phyloP scores from a whole-genome alignment of 768 basidiomycete genomes.

The Termitomyces sp. region DNA sequence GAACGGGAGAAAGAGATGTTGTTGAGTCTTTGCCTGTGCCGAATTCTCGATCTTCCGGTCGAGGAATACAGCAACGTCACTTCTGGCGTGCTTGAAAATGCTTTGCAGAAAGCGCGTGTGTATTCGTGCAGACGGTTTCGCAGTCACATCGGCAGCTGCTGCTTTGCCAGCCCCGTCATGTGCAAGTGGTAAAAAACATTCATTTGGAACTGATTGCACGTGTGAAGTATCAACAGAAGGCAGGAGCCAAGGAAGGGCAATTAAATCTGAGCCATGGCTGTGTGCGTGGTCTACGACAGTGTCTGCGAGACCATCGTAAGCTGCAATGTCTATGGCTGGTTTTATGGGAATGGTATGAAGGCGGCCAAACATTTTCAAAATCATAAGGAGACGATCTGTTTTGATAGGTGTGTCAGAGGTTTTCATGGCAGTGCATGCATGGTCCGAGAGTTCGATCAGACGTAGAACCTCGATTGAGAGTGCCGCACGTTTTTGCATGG shows the following conservation, averaged over 20 bases:
- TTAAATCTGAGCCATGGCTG: slow-evolving; percentile 57
- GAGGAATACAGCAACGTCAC: slow-evolving; percentile 80
- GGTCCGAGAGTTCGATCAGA: slow-evolving; percentile 80
- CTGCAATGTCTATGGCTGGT: slow-evolving; percentile 70
- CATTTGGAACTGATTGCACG: neutral
- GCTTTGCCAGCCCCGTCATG: neutral
- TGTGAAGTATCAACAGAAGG: slow-evolving; percentile 17
- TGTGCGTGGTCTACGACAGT: slow-evolving; percentile 66
- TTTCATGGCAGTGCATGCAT: slow-evolving; percentile 83
- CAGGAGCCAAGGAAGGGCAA: slow-evolving; percentile 79
- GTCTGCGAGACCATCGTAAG: slow-evolving; percentile 64
- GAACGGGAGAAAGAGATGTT: slow-evolving; percentile 84
- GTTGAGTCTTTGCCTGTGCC: slow-evolving; percentile 20
- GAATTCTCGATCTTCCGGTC: slow-evolving; percentile 43
- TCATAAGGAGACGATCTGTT: slow-evolving; percentile 65
- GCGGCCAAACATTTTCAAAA: slow-evolving; percentile 73
- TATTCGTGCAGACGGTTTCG: slow-evolving; percentile 41
- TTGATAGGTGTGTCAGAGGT: slow-evolving; percentile 58
- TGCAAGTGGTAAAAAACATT: neutral
- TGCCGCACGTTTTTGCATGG: slow-evolving; percentile 13
- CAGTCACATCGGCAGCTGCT: slow-evolving; percentile 6
- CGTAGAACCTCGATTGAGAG: slow-evolving; percentile 68
- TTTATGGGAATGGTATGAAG: slow-evolving; percentile 62
- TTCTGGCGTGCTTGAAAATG: slow-evolving; percentile 64
- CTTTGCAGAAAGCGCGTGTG: slow-evolving; percentile 82